Base-by-base conservation (phyloP, 345 rosid species). In the Aurinia saxatilis region DNA sequence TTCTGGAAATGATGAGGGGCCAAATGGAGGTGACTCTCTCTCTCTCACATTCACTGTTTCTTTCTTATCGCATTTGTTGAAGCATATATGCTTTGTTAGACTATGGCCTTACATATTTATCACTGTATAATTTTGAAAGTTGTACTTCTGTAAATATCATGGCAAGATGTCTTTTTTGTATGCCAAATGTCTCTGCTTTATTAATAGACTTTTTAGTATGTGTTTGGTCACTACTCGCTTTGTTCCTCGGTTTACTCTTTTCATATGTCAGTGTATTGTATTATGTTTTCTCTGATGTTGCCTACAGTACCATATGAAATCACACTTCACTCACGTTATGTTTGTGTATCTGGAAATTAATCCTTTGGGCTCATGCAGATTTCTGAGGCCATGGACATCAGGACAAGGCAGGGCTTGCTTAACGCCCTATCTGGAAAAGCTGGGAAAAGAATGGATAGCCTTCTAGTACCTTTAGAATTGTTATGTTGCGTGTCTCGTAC, bases 361-460 rank as follows among this genome's bases (percentile, higher is more conserved):
- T 70, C 41, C 14, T 60, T 31, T 33, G 55, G 49, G 60, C 8
- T 42, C 50, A 35, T 73, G 57, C 77, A 93, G 99, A 81, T 93
- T 70, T 84, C 97, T 25, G 99, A 93, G 79, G 86, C 79, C 65
- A 87, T 93, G 97, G 99, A 93, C 77, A 81, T 87, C 70, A 80
- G 99, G 67, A 93, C 97, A 64, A 80, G 99, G 66, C 86, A 87
- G 60, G 99, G 99, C 46, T 75, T 93, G 73, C 93, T 93, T 45
- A 87, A 82, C 78, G 91, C 96, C 53, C 81, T 90, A 50, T 73
- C 80, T 10, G 96, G 97, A 54, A 93, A 93, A 83, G 78, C 71
- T 57, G 99, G 99, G 21, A 93, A 93, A 76, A 80, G 97, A 80
- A 90, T 93, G 97, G 96, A 90, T 64, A 74, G 91, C 50, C 72